Evolutionary conservation across 2,329 filamentous ascomycete genomes (phyloP).

Genomic region (Chrysosphaeria jannelii): DNA sequence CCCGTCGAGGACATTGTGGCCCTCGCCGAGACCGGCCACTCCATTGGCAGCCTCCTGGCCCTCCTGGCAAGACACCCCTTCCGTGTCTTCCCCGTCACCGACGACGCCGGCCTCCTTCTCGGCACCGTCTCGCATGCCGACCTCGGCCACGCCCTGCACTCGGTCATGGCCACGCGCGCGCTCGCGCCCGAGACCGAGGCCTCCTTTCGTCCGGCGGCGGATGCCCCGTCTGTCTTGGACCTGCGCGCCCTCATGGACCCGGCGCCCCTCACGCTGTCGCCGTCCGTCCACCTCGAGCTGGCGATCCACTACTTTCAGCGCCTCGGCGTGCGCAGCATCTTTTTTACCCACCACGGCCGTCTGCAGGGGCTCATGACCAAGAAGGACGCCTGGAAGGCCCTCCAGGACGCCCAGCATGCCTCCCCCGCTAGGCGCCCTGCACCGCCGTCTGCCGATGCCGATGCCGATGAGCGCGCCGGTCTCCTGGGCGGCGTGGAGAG

Average conservation of each 20-base stretch:
- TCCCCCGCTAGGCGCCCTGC: too few species aligned
- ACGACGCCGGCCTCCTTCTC: conserved; percentile 47
- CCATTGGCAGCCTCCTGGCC: conserved; percentile 40
- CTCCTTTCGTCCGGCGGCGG: conserved; percentile 61
- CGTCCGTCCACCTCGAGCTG: conserved; percentile 47
- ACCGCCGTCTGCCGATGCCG: conserved; percentile 24
- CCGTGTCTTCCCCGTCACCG: conserved; percentile 77
- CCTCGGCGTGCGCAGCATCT: conserved; percentile 64
- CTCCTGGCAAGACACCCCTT: conserved; percentile 47
- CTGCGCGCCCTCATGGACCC: conserved; percentile 97
- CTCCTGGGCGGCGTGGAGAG: too few species aligned
- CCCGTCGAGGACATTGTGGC: conserved; percentile 69
- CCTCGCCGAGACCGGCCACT: conserved; percentile 66
- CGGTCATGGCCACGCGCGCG: conserved; percentile 26
- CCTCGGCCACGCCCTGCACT: conserved; percentile 48
- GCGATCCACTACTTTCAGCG: conserved; percentile 84
- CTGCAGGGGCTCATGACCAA: conserved; percentile 75
- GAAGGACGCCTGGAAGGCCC: conserved; percentile 86
- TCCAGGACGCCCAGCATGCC: conserved; percentile 54
- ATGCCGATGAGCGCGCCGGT: conserved; percentile 11
- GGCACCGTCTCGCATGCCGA: conserved; percentile 89
- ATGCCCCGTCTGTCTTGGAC: conserved; percentile 52
- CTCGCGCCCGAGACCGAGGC: conserved; percentile 44
- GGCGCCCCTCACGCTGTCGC: conserved; percentile 72
- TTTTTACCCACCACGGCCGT: conserved; percentile 58